Evolutionary conservation across 495 filamentous ascomycete species (phyloP), one percentile per base, ranked within the genome.

Genomic region (Neurospora sublineolata): DNA sequence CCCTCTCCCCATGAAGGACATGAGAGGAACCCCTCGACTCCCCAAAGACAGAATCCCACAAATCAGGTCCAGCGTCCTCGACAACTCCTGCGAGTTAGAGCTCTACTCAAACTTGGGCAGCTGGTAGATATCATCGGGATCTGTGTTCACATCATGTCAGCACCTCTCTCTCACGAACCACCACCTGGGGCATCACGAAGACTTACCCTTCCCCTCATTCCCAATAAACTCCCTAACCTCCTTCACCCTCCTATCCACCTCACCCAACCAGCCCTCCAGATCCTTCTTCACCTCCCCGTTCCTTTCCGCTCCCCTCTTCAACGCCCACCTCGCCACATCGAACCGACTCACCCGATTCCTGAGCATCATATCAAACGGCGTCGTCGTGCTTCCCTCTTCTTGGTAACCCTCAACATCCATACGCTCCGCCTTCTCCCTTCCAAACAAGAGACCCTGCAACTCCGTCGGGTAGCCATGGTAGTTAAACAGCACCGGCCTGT

Each of bases 311-410:
- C 52, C 75, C 3, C 27, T 67, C 64, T 58, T 64, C 41, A 92
- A 72, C 37, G 90, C 91, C 23, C 83, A 75, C 75, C 86, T 81
- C 4, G 86, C 88, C 67, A 92, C 84, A 77, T 91, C 86, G 75
- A 85, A 93, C 58, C 90, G 79, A 6, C 84, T 89, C 12, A 89
- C 87, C 18, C 83, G 74, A 71, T 93, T 93, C 42, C 85, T 76
- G 12, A 92, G 79, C 89, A 92, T 88, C 90, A 92, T 92, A 71
- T 92, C 88, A 74, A 92, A 91, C 6, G 89, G 90, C 11, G 89
- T 93, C 0, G 90, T 93, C 0, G 89, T 92, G 69, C 83, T 87
- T 4, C 91, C 91, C 76, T 93, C 90, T 77, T 93, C 91, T 1
- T 82, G 82, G 74, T 93, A 93, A 4, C 87, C 88, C n/a, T 80